Evolutionary conservation across 2,329 filamentous ascomycete genomes (phyloP), one percentile per base, ranked within the genome.

Genomic region (Phialophora chinensis): DNA sequence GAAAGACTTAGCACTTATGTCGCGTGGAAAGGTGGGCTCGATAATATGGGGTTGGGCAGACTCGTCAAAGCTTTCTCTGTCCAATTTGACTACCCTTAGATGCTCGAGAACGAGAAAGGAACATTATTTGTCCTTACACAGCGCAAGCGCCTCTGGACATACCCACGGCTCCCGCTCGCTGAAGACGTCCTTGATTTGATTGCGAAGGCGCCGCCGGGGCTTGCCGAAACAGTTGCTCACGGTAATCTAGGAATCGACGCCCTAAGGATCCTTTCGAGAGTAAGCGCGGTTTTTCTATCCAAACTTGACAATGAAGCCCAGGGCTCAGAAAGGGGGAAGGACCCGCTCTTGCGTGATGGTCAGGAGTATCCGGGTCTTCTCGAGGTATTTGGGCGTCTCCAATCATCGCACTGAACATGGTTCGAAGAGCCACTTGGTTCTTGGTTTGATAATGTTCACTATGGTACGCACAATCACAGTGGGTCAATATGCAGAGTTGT

Each of bases 11-110:
- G 67, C 67, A n/a, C 44, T 67, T 8, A 58, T 67, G 65, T 69
- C n/a, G 67, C 65, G 3, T 23, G 60, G 31, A 69, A 69, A 57
- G 67, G 67, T n/a, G 67, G 65, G 1, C 50, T 69, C n/a, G 65
- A 65, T 23, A 63, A 58, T n/a, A 49, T 65, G 6, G 67, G 62
- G 4, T 11, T 17, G 5, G 54, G 62, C n/a, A 62, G 67, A 14
- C 42, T 67, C 17, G 59, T 67, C 17, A 63, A 69, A 50, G 61
- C 65, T 7, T 67, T 62, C 56, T 60, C 65, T 6, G 57, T 69
- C 25, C 55, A 66, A 11, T 67, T 66, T 52, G 65, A 67, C 44
- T 67, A 63, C 35, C 65, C 66, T 59, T 67, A 58, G 67, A 65
- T 65, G 65, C 59, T 69, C 20, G 67, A 69, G 33, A 67, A 65